Evolutionary conservation across 2,329 filamentous ascomycete genomes (phyloP).

Genomic region (Drechslerella stenobrocha): DNA sequence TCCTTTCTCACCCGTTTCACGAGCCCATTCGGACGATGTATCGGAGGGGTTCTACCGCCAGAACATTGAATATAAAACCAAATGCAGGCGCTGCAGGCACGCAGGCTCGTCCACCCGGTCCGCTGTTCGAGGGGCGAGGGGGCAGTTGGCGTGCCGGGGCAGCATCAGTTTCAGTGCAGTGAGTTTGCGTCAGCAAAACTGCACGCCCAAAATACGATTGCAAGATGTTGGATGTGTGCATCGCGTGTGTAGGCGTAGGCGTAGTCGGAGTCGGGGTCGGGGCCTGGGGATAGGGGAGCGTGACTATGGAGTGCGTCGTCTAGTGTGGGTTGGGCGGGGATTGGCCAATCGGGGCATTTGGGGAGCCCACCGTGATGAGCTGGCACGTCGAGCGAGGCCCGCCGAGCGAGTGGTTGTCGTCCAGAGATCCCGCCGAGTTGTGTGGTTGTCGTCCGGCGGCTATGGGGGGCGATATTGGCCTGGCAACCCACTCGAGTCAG

Average conservation of each 20-base stretch:
- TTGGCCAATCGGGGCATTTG: slow-evolving; percentile 40
- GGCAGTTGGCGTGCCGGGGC: neutral
- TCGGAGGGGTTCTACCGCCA: neutral
- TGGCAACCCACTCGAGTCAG: too few relatives aligned
- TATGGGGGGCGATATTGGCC: slow-evolving; percentile 19
- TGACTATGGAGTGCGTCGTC: neutral
- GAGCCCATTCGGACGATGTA: neutral
- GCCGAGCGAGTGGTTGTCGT: slow-evolving; percentile 1
- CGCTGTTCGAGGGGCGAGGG: slow-evolving; percentile 1
- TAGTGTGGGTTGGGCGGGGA: too few relatives aligned
- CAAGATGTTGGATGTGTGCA: neutral
- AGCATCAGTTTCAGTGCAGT: slow-evolving; percentile 3
- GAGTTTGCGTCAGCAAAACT: neutral
- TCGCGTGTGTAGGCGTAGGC: neutral
- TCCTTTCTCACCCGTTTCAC: neutral
- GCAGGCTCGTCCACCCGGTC: neutral
- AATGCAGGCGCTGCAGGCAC: neutral
- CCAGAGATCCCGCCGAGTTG: too few relatives aligned
- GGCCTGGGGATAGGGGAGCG: neutral
- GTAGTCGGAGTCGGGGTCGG: too few relatives aligned
- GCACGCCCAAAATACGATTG: neutral
- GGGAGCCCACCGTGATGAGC: slow-evolving; percentile 28
- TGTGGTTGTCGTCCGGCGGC: too few relatives aligned
- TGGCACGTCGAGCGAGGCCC: slow-evolving; percentile 13
- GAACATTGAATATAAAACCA: slow-evolving; percentile 2